phyloP scores from a whole-genome alignment of 768 basidiomycete species.

The Rhodotorula babjevae region DNA sequence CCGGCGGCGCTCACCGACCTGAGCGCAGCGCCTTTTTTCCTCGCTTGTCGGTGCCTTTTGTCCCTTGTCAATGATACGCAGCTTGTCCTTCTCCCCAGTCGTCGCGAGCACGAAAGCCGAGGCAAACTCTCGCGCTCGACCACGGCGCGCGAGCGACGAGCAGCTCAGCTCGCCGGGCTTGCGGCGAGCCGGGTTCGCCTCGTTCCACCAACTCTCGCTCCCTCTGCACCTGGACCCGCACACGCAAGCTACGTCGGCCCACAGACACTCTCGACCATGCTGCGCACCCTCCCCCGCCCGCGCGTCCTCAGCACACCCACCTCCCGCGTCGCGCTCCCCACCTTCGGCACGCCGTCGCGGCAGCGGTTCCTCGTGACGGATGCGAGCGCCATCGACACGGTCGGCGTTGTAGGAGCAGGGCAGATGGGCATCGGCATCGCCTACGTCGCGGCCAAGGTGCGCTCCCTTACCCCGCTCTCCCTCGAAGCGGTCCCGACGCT shows the following conservation, averaged over 20 bases:
- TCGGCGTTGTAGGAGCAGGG: constrained; percentile 22
- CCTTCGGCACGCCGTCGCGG: too few species aligned
- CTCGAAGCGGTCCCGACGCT: background rate
- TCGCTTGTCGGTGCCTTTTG: background rate
- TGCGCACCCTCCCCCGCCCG: background rate
- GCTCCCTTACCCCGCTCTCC: background rate
- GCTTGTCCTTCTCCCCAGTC: background rate
- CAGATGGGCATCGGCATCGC: constrained; percentile 81
- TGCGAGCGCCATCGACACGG: background rate
- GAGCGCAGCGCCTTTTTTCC: background rate
- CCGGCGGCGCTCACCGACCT: too few species aligned
- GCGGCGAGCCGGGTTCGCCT: background rate
- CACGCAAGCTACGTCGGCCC: too few species aligned
- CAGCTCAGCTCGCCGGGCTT: too few species aligned
- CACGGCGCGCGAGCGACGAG: too few species aligned
- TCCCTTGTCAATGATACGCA: constrained; percentile 3
- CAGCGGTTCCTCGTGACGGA: background rate
- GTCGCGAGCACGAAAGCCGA: too few species aligned
- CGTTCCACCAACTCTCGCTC: background rate
- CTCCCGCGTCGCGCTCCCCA: background rate
- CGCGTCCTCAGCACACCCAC: background rate
- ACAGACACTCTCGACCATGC: background rate
- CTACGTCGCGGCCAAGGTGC: constrained; percentile 55
- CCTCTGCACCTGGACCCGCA: background rate
- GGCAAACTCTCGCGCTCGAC: too few species aligned